phyloP scores from a whole-genome alignment of 2,329 filamentous ascomycete species.

The Sporothrix schenckii region DNA sequence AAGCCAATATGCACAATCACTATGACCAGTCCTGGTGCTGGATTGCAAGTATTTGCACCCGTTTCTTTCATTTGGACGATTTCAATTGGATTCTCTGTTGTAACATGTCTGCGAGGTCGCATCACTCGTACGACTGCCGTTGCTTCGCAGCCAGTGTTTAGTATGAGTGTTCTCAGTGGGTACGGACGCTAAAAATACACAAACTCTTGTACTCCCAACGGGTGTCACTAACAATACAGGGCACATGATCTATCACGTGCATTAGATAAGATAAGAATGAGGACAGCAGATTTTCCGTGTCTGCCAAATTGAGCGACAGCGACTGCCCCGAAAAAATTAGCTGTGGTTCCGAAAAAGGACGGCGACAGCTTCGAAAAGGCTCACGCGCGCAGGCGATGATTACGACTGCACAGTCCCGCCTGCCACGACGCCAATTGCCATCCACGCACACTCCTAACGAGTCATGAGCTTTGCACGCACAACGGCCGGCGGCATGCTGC shows the following conservation, averaged over 20 bases:
- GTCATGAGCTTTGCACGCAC: slow-evolving; percentile 35
- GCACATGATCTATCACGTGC: slow-evolving; percentile 12
- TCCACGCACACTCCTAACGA: neutral
- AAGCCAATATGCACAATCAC: neutral
- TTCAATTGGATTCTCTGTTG: neutral
- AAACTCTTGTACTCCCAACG: no score
- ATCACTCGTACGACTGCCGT: no score
- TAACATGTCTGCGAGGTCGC: no score
- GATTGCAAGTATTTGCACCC: no score
- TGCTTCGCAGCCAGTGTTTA: slow-evolving; percentile 18
- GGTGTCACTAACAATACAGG: neutral
- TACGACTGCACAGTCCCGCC: neutral
- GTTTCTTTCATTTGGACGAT: neutral
- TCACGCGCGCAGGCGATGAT: slow-evolving; percentile 16
- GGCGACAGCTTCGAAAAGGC: slow-evolving; percentile 23
- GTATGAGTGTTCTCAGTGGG: slow-evolving; percentile 6
- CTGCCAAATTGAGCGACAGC: slow-evolving; percentile 18
- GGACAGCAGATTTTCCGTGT: slow-evolving; percentile 24
- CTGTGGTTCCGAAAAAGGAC: slow-evolving; percentile 30
- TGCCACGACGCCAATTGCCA: neutral
- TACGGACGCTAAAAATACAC: no score
- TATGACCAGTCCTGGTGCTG: no score
- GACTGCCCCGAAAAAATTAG: slow-evolving; percentile 32
- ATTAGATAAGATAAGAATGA: slow-evolving; percentile 27
- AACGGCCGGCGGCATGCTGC: slow-evolving; percentile 33